Base-by-base conservation (phyloP, 2,329 filamentous ascomycete genomes). In the Aspergillus sp. region DNA sequence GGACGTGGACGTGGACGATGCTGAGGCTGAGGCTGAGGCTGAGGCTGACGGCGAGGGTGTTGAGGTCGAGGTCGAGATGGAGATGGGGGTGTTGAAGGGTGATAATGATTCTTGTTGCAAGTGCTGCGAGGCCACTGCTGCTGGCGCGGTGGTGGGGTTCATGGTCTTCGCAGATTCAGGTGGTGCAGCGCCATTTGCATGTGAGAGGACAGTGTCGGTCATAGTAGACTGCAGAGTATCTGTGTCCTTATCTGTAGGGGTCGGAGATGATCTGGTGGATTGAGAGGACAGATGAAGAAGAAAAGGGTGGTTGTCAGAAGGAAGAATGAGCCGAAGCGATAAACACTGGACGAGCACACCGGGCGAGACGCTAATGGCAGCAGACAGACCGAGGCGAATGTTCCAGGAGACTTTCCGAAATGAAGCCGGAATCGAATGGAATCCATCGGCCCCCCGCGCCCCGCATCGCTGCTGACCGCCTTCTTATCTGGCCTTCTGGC, bases 391-490 rank as follows among this genome's bases (percentile, higher is more conserved):
- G 45, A 54, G 39, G 49, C 50, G 57, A 58, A 63, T 56, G 54
- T 61, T 63, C 59, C 61, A 54, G 56, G 56, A 20, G 51, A 29
- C 55, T 31, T 42, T 18, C 22, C 20, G 50, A 45, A 47, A 52
- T 50, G 18, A 49, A 54, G 45, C 45, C 45, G 45, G 26, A 47
- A 47, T 47, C 45, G 22, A 47, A 47, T 47, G 18, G 29, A 49
- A 20, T 53, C 55, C 26, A 29, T 29, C 26, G 26, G 58, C 58
- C 55, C 55, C 55, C 55, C 58, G 51, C 58, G 54, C 58, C 58
- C 57, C 58, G 55, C 59, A 54, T 56, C 56, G 52, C 51, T 32
- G 31, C 36, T 59, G 57, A 59, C 58, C 58, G 58, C 58, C 53
- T 57, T 56, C 58, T 60, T 60, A 60, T 60, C 58, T 47, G 18